These are phyloP conservation scores for Botrytis fragariae DNA, from an alignment of 2,329 filamentous ascomycete species.

Conservation along the genomic window DNA sequence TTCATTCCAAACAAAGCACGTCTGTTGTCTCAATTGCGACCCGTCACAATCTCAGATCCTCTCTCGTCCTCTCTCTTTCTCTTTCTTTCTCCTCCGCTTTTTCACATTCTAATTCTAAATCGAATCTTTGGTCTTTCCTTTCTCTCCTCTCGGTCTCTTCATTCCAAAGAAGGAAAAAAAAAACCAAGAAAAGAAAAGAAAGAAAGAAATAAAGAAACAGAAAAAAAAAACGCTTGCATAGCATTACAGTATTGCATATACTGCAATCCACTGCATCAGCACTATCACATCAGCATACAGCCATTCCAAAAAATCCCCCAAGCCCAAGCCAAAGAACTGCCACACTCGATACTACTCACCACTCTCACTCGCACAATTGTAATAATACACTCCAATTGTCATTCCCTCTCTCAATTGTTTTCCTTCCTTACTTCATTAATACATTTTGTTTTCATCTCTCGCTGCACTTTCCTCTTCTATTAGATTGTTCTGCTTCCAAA, in stretches of 20 bases:
- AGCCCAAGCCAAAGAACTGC: neutral
- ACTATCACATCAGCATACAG: neutral
- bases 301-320: neutral
- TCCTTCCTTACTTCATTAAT: constrained; percentile 3
- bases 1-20: constrained; percentile 19
- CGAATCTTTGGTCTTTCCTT: neutral
- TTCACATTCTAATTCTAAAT: neutral
- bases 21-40: constrained; percentile 17
- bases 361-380: constrained; percentile 7
- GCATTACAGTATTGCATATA: constrained; percentile 9
- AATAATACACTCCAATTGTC: neutral
- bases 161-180: neutral
- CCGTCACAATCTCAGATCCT: neutral
- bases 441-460: neutral
- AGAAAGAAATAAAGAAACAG: neutral
- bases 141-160: neutral
- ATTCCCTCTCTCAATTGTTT: constrained; percentile 2
- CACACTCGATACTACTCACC: neutral
- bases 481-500: neutral
- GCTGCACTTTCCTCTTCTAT: constrained; percentile 3
- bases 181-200: neutral
- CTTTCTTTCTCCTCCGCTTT: neutral
- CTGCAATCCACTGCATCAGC: constrained; percentile 13
- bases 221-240: neutral
- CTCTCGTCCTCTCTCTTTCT: neutral